Evolutionary conservation across 2,329 filamentous ascomycete genomes (phyloP).

Genomic region (Clonostachys rhizophaga): DNA sequence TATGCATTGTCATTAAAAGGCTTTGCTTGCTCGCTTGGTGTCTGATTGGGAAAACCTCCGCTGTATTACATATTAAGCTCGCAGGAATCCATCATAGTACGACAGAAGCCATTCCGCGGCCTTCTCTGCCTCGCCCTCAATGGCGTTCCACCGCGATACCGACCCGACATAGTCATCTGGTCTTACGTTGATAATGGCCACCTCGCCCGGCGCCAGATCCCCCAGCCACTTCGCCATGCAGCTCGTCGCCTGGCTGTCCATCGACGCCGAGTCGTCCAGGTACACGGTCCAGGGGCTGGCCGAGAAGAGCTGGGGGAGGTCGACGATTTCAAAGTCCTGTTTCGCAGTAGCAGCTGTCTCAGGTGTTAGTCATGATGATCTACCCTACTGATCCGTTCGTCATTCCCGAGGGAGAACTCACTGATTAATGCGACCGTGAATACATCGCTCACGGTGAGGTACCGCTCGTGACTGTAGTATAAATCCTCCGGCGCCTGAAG

Average conservation of each 20-base stretch:
- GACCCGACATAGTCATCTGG: constrained; percentile 72
- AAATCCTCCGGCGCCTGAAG: constrained; percentile 56
- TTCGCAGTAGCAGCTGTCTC: neutral
- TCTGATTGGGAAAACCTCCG: no score
- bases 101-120: constrained; percentile 50
- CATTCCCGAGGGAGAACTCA: constrained; percentile 25
- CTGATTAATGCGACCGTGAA: constrained; percentile 68
- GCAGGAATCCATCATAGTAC: constrained; percentile 45
- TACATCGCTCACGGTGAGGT: constrained; percentile 61
- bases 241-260: constrained; percentile 33
- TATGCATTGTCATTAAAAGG: no score
- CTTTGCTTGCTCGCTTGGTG: no score
- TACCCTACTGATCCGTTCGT: neutral
- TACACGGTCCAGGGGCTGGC: constrained; percentile 70
- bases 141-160: constrained; percentile 49
- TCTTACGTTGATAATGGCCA: constrained; percentile 63
- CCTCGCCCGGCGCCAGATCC: constrained; percentile 47
- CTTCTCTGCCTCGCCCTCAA: constrained; percentile 42
- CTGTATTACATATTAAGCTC: no score
- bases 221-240: constrained; percentile 70
- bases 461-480: constrained; percentile 63
- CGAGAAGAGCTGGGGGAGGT: constrained; percentile 58
- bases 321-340: constrained; percentile 57
- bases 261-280: constrained; percentile 58
- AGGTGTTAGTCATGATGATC: constrained; percentile 6